Evolutionary conservation across 2,329 filamentous ascomycete genomes (phyloP).

Genomic region (Penicillium sp.): DNA sequence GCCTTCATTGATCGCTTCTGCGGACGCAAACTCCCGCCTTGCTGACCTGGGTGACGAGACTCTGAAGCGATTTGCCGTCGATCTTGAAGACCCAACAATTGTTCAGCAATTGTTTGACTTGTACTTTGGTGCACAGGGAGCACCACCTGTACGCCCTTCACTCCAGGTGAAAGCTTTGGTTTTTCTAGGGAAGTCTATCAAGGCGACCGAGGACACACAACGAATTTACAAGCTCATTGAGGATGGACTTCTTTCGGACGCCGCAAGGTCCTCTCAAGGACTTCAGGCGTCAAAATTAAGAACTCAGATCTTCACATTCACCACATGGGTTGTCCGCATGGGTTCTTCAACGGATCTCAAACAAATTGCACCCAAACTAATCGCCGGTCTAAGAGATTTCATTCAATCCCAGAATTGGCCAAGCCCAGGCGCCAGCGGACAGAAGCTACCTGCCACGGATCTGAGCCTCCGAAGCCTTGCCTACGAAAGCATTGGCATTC

Average conservation of each 20-base stretch:
- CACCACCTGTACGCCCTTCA: slow-evolving; percentile 59
- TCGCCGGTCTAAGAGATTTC: slow-evolving; percentile 69
- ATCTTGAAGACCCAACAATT: slow-evolving; percentile 66
- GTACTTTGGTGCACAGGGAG: slow-evolving; percentile 64
- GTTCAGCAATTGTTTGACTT: slow-evolving; percentile 69
- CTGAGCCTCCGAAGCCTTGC: slow-evolving; percentile 72
- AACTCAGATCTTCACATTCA: slow-evolving; percentile 78
- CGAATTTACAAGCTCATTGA: slow-evolving; percentile 70
- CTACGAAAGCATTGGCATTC: slow-evolving; percentile 86
- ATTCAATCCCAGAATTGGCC: slow-evolving; percentile 85
- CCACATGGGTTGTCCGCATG: slow-evolving; percentile 81
- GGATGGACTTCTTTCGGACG: slow-evolving; percentile 57
- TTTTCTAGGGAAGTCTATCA: slow-evolving; percentile 73
- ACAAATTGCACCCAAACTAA: slow-evolving; percentile 66
- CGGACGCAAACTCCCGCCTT: slow-evolving; percentile 77
- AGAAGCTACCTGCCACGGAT: slow-evolving; percentile 60
- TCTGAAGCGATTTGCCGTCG: slow-evolving; percentile 70
- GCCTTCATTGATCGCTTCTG: slow-evolving; percentile 78
- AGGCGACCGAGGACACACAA: slow-evolving; percentile 68
- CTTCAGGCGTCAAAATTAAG: slow-evolving; percentile 78
- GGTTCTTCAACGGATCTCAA: slow-evolving; percentile 63
- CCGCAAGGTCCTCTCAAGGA: slow-evolving; percentile 52
- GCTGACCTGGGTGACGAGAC: slow-evolving; percentile 86
- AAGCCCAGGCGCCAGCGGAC: slow-evolving; percentile 51
- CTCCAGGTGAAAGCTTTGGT: slow-evolving; percentile 75